A percentile compares a stretch with the other conserved stretches of the same genome.
Evolutionary conservation across 306 rosid species (phyloP).

Genomic region (Dalbergia oliveri): DNA sequence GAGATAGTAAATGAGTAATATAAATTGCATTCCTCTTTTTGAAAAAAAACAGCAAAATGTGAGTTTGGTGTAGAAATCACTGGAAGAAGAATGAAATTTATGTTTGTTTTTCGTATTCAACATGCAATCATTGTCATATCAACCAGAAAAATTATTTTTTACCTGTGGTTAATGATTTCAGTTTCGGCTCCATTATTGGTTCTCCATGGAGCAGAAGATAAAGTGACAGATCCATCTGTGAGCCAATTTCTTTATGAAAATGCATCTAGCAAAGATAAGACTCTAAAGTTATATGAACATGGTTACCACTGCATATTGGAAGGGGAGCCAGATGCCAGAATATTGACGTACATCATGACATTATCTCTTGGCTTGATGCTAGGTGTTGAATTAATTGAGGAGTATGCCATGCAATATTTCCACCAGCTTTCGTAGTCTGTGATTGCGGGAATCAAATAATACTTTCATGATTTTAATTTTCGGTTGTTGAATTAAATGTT

Average conservation of each 20-base stretch:
- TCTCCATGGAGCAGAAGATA: slow-evolving; percentile 90
- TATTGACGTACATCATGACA: slow-evolving; percentile 68
- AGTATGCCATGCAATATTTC: background rate
- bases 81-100: background rate
- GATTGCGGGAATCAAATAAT: background rate
- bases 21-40: background rate
- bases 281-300: slow-evolving; percentile 67
- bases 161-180: slow-evolving; percentile 43
- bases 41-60: no score
- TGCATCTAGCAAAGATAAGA: slow-evolving; percentile 78
- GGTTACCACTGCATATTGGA: slow-evolving; percentile 84
- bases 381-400: slow-evolving; percentile 27
- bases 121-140: no score
- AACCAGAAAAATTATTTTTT: background rate
- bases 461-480: background rate
- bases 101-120: no score
- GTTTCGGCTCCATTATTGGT: slow-evolving; percentile 77
- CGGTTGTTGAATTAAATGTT: background rate
- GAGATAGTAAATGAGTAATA: no score
- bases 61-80: no score
- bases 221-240: slow-evolving; percentile 82
- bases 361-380: slow-evolving; percentile 74
- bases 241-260: slow-evolving; percentile 81
- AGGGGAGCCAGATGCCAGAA: slow-evolving; percentile 89
- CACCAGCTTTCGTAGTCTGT: background rate